These are phyloP conservation scores for Penicillium nucicola DNA, from an alignment of 495 filamentous ascomycete genomes.

Conservation along the genomic window DNA sequence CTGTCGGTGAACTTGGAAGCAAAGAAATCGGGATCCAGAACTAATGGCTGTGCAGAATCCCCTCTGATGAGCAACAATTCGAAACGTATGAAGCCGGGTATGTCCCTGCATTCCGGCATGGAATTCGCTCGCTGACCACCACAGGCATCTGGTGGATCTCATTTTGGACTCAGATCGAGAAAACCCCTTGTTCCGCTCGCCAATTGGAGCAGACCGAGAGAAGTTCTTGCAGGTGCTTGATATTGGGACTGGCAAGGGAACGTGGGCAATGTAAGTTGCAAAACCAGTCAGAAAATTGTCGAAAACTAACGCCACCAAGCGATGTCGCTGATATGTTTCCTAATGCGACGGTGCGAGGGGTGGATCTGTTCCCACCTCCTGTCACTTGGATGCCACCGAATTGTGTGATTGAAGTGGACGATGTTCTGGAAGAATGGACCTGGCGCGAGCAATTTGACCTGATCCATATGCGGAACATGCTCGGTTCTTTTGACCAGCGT, in stretches of 20 bases:
- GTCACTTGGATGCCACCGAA: conserved; percentile 21
- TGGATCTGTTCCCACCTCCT: conserved; percentile 25
- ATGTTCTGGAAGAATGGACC: conserved; percentile 26
- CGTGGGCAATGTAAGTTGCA: conserved; percentile 21
- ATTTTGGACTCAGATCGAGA: conserved; percentile 14
- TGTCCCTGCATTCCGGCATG: neutral
- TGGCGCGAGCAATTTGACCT: conserved; percentile 30
- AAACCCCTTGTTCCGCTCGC: conserved; percentile 19
- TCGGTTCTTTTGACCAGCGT: conserved; percentile 12
- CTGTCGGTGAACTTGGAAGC: neutral
- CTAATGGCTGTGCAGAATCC: conserved; percentile 6
- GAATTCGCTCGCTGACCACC: neutral
- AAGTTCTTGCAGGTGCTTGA: conserved; percentile 12
- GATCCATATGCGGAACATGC: conserved; percentile 31
- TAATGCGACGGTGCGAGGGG: conserved; percentile 20
- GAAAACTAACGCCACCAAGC: neutral
- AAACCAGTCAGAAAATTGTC: neutral
- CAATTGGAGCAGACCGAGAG: conserved; percentile 4
- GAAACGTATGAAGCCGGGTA: conserved; percentile 21
- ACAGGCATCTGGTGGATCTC: conserved; percentile 14
- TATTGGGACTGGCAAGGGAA: conserved; percentile 20
- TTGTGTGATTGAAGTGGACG: conserved; percentile 20
- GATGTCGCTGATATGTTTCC: conserved; percentile 22
- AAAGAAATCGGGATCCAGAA: neutral
- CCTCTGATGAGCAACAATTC: conserved; percentile 16